Evolutionary conservation across 2,329 filamentous ascomycete species (phyloP).

Genomic region (Cyanodermella asteris): DNA sequence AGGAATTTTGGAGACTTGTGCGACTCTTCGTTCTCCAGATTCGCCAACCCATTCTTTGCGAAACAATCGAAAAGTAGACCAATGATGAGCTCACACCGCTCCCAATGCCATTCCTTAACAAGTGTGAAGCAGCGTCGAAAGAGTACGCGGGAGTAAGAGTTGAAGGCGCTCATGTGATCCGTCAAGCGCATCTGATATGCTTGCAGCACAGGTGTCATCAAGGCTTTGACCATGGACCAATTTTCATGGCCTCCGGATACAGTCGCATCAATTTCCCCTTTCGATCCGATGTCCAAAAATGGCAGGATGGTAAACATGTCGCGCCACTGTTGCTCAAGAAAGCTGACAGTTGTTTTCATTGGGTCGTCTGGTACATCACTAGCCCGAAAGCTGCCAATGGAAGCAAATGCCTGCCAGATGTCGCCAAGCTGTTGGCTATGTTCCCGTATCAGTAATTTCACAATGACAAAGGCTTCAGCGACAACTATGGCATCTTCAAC

Average conservation of each 20-base stretch:
- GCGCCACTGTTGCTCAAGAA: slow-evolving; percentile 18
- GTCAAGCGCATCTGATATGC: slow-evolving; percentile 22
- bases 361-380: slow-evolving; percentile 25
- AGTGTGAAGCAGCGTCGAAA: slow-evolving; percentile 31
- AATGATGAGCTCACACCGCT: slow-evolving; percentile 30
- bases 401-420: too few species aligned
- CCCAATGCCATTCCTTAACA: slow-evolving; percentile 34
- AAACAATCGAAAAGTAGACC: slow-evolving; percentile 38
- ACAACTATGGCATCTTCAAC: too few species aligned
- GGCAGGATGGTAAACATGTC: slow-evolving; percentile 31
- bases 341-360: background rate
- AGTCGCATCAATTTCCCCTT: slow-evolving; percentile 22
- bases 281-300: slow-evolving; percentile 27
- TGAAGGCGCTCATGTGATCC: slow-evolving; percentile 23
- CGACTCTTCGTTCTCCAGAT: slow-evolving; percentile 28
- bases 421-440: too few species aligned
- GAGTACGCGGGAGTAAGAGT: slow-evolving; percentile 30
- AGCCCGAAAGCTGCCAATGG: slow-evolving; percentile 14
- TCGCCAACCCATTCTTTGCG: slow-evolving; percentile 27
- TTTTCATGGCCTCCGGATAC: too few species aligned
- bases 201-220: slow-evolving; percentile 26
- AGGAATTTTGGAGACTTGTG: slow-evolving; percentile 32
- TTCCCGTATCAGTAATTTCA: too few species aligned
- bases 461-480: too few species aligned
- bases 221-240: slow-evolving; percentile 25